Evolutionary conservation across 805 yeast genomes (phyloP).

Genomic region (Candida yuanshanica): DNA sequence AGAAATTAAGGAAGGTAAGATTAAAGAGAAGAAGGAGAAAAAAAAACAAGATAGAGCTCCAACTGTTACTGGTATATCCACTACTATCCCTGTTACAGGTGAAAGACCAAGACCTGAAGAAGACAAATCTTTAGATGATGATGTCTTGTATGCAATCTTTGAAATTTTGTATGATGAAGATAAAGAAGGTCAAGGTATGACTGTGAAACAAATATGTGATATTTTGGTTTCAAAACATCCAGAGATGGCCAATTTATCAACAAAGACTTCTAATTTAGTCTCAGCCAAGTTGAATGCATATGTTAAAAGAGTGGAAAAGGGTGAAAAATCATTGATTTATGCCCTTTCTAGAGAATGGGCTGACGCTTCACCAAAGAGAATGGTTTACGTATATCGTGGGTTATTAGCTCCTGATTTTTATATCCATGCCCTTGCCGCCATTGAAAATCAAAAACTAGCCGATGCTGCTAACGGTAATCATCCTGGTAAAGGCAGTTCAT

Average conservation of each 20-base stretch:
- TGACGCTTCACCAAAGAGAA: slow-evolving; percentile 81
- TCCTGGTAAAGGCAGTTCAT: slow-evolving; percentile 4
- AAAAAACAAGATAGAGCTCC: slow-evolving; percentile 23
- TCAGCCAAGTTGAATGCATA: slow-evolving; percentile 81
- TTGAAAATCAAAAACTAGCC: slow-evolving; percentile 42
- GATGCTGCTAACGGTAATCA: slow-evolving; percentile 9
- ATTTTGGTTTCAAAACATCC: slow-evolving; percentile 69
- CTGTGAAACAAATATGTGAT: slow-evolving; percentile 86
- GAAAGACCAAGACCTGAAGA: slow-evolving; percentile 67
- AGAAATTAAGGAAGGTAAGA: slow-evolving; percentile 9
- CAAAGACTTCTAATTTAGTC: slow-evolving; percentile 75
- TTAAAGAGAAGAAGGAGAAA: slow-evolving; percentile 18
- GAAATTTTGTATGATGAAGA: slow-evolving; percentile 66
- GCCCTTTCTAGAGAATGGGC: slow-evolving; percentile 88
- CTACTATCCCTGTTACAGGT: slow-evolving; percentile 77
- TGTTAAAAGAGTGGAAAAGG: slow-evolving; percentile 80
- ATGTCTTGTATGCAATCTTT: slow-evolving; percentile 70
- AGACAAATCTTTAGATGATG: slow-evolving; percentile 62
- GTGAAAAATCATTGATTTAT: slow-evolving; percentile 65
- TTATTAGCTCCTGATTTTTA: slow-evolving; percentile 70
- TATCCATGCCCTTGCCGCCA: slow-evolving; percentile 59
- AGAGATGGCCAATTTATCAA: slow-evolving; percentile 74
- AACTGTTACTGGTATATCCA: slow-evolving; percentile 64
- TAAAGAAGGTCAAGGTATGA: slow-evolving; percentile 69
- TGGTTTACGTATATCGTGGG: slow-evolving; percentile 85